Conservation (phyloP, 345 rosid species). For the Euphorbia tirucalli region DNA sequence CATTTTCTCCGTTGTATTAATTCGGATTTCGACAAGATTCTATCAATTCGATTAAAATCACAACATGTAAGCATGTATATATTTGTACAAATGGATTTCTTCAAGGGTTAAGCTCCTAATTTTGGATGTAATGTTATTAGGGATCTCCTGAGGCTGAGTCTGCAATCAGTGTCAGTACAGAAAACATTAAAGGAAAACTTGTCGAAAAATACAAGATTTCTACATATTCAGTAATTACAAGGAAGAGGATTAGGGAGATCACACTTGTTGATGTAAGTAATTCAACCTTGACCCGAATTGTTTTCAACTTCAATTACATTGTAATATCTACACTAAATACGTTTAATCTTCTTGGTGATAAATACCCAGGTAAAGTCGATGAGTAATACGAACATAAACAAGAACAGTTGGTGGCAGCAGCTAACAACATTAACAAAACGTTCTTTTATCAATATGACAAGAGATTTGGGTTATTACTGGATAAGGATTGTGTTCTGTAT, state of each 20-base stretch:
- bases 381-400: not conserved
- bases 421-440: not conserved
- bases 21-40: not conserved
- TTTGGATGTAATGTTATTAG: not conserved
- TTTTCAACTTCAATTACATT: not conserved
- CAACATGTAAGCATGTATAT: not conserved
- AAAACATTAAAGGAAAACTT: not conserved
- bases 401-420: not conserved
- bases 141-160: not conserved
- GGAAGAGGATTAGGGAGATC: not conserved
- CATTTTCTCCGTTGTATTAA: not conserved
- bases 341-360: not conserved
- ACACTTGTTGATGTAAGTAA: not conserved
- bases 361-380: not conserved
- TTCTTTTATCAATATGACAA: not conserved
- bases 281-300: not conserved
- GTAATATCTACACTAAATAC: too few relatives aligned
- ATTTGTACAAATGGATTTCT: not conserved
- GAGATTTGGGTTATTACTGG: constrained; percentile 4
- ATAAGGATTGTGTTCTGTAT: not conserved
- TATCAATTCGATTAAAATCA: not conserved
- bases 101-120: not conserved
- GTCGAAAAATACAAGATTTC: not conserved
- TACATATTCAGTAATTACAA: not conserved
- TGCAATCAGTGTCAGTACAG: not conserved